A percentile compares a stretch with the other conserved stretches of the same genome.
Conservation (phyloP, 148 eudicot species). For the Nepenthes mirabilis region DNA sequence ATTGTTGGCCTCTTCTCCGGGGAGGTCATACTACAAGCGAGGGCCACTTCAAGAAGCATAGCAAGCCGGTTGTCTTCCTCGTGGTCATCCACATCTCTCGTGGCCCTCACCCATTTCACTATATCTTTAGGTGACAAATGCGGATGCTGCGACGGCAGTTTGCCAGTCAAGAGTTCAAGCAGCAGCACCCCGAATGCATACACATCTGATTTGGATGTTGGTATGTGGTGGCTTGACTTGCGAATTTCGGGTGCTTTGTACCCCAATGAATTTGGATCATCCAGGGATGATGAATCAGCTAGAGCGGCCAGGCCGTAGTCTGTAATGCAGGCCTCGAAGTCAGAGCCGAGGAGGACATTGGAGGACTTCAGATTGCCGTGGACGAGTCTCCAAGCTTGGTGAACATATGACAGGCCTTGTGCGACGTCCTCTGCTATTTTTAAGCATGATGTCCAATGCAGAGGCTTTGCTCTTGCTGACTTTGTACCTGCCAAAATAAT, state of each 20-base stretch:
- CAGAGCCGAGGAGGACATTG: slow-evolving; percentile 65
- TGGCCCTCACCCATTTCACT: slow-evolving; percentile 41
- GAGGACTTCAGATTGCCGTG: slow-evolving; percentile 77
- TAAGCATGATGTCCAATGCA: slow-evolving; percentile 87
- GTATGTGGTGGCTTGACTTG: slow-evolving; percentile 17
- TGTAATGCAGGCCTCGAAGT: slow-evolving; percentile 68
- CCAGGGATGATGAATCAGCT: slow-evolving; percentile 8
- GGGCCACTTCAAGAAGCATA: slow-evolving; percentile 64
- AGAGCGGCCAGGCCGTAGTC: slow-evolving; percentile 52
- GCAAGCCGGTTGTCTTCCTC: slow-evolving; percentile 37
- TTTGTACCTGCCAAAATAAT: slow-evolving; percentile 33
- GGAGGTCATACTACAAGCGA: slow-evolving; percentile 41
- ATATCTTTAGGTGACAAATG: slow-evolving; percentile 28
- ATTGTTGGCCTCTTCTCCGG: slow-evolving; percentile 66
- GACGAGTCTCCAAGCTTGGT: slow-evolving; percentile 68
- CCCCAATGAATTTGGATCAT: slow-evolving; percentile 20
- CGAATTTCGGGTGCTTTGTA: slow-evolving; percentile 55
- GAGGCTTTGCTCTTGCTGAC: slow-evolving; percentile 62
- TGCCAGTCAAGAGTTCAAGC: slow-evolving; percentile 62
- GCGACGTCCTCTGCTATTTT: slow-evolving; percentile 83
- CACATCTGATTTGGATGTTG: slow-evolving; percentile 45
- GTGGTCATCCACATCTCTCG: slow-evolving; percentile 31
- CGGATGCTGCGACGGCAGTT: slow-evolving; percentile 43
- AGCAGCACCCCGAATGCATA: slow-evolving; percentile 59
- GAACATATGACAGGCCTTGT: slow-evolving; percentile 73